These are phyloP conservation scores for Gossypium arboreum DNA, from an alignment of 345 rosid genomes.

Conservation along the genomic window DNA sequence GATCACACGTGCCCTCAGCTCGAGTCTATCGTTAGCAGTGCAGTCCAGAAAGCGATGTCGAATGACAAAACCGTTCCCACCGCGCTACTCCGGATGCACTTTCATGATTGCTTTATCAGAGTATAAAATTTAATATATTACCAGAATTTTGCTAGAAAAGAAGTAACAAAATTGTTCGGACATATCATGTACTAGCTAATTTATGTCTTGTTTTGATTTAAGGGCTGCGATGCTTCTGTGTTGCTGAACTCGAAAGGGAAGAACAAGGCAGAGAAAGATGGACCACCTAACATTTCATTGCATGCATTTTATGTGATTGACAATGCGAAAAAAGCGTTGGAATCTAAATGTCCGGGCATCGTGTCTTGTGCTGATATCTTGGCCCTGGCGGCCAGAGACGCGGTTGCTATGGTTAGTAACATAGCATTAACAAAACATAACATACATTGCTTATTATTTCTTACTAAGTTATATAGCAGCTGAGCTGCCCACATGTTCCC, in stretches of 20 bases:
- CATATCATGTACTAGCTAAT: neutral
- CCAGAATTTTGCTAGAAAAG: neutral
- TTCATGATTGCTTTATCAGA: constrained; percentile 78
- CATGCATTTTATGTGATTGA: constrained; percentile 87
- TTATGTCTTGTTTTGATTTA: neutral
- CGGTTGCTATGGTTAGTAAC: constrained; percentile 58
- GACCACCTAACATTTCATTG: constrained; percentile 83
- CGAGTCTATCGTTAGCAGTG: constrained; percentile 44
- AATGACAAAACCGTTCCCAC: constrained; percentile 79
- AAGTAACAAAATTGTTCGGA: neutral
- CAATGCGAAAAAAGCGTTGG: constrained; percentile 71
- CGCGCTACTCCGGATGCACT: constrained; percentile 83
- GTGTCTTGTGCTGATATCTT: constrained; percentile 91
- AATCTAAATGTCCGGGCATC: constrained; percentile 67
- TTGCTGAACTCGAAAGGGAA: constrained; percentile 61
- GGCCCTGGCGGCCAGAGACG: constrained; percentile 83
- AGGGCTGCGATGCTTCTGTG: constrained; percentile 95
- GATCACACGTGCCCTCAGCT: constrained; percentile 54
- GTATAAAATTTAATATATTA: constrained; percentile 25
- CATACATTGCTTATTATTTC: neutral
- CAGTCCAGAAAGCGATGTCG: constrained; percentile 56
- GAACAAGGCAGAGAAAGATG: constrained; percentile 78
- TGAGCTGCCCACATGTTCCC: constrained; percentile 1
- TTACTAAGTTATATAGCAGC: neutral
- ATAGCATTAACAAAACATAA: neutral